Conservation (phyloP, 2,329 filamentous ascomycete genomes). For the Fusarium musae region DNA sequence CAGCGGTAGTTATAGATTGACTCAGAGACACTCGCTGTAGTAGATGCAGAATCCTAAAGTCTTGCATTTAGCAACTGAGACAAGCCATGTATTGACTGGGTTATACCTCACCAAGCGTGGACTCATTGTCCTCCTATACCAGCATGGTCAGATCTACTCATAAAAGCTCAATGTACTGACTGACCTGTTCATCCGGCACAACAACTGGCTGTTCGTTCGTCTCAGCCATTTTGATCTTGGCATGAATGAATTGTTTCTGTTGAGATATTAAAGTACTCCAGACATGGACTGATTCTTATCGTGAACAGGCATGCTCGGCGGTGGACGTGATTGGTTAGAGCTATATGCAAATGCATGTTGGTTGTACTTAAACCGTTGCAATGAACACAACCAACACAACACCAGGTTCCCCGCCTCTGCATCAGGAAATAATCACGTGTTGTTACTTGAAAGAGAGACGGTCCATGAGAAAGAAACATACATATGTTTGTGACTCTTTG, state of each 20-base stretch:
- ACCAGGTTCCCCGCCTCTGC: neutral
- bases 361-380: neutral
- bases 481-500: rapidly evolving
- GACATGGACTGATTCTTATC: neutral
- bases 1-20: neutral
- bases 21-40: neutral
- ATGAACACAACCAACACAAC: neutral
- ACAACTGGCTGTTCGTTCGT: neutral
- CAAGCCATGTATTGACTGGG: rapidly evolving
- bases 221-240: neutral
- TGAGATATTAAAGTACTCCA: neutral
- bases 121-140: neutral
- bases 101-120: neutral
- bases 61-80: neutral
- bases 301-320: neutral
- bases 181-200: neutral
- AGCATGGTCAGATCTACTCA: rapidly evolving
- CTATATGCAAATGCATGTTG: neutral
- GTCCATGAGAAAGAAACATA: rapidly evolving
- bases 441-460: rapidly evolving
- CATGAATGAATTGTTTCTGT: neutral
- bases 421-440: neutral
- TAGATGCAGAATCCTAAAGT: neutral
- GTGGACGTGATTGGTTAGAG: neutral
- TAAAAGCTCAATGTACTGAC: rapidly evolving